phyloP scores from a whole-genome alignment of 768 basidiomycete species.

The Glaciozyma martinii region DNA sequence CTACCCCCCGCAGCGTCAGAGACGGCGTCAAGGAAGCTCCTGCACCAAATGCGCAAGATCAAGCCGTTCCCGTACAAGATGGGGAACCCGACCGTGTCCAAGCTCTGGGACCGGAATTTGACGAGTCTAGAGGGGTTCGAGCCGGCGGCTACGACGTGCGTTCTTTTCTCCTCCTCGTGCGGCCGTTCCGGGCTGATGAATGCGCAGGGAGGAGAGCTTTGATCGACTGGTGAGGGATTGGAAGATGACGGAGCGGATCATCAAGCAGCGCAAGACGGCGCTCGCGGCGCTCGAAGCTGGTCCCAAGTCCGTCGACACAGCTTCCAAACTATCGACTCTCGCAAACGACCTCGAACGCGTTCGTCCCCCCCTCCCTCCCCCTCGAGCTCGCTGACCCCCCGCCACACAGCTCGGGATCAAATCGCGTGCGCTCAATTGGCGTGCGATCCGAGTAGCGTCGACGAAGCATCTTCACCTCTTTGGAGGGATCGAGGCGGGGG shows the following conservation, averaged over 20 bases:
- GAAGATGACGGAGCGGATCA: not conserved
- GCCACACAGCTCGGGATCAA: constrained; percentile 4
- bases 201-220: constrained; percentile 10
- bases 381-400: not conserved
- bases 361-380: constrained; percentile 11
- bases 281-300: not conserved
- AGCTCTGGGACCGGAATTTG: constrained; percentile 10
- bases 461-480: constrained; percentile 67
- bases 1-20: constrained; percentile 36
- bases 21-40: not conserved
- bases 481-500: constrained; percentile 65
- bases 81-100: constrained; percentile 7
- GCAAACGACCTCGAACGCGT: constrained; percentile 69
- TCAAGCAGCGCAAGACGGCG: not conserved
- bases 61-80: constrained; percentile 14
- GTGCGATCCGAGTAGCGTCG: constrained; percentile 66
- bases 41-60: not conserved
- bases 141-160: not conserved
- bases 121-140: constrained; percentile 12
- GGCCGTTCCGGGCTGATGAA: not conserved
- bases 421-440: constrained; percentile 61
- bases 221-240: constrained; percentile 8
- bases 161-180: not conserved
- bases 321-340: constrained; percentile 44
- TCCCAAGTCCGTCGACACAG: not conserved